Conservation (phyloP, 2,329 filamentous ascomycete species). For the Beauveria pseudobassiana region DNA sequence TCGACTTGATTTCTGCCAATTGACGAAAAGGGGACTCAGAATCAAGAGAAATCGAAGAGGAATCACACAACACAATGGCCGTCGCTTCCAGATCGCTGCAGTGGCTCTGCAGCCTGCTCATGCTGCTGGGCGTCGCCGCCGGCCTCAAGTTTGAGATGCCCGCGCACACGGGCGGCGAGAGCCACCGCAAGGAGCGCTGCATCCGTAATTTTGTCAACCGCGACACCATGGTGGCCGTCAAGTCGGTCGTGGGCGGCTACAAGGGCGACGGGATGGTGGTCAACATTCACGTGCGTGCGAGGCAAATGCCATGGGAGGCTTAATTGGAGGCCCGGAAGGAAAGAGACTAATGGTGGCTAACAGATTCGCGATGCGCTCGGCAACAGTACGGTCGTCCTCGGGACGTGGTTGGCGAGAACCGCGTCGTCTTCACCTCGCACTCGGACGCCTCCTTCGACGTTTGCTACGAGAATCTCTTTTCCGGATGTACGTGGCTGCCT, state of each 20-base stretch:
- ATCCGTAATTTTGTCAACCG: constrained; percentile 91
- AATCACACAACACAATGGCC: constrained; percentile 18
- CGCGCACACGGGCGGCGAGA: constrained; percentile 46
- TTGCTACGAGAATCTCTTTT: constrained; percentile 83
- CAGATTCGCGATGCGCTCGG: constrained; percentile 93
- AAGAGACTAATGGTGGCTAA: constrained; percentile 7
- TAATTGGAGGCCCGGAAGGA: too few species aligned
- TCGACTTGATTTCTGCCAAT: neutral
- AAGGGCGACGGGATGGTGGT: constrained; percentile 88
- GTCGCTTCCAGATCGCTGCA: constrained; percentile 46
- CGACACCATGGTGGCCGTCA: constrained; percentile 93
- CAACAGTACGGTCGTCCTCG: constrained; percentile 89
- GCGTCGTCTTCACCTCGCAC: constrained; percentile 90
- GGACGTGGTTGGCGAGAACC: constrained; percentile 84
- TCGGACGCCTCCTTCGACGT: constrained; percentile 91
- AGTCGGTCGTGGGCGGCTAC: constrained; percentile 74
- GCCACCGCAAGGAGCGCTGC: constrained; percentile 70
- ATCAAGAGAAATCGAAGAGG: neutral
- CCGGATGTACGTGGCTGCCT: constrained; percentile 51
- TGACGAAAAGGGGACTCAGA: neutral
- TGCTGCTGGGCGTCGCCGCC: constrained; percentile 45
- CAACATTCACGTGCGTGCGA: constrained; percentile 74
- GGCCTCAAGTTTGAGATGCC: constrained; percentile 92
- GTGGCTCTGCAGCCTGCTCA: constrained; percentile 49
- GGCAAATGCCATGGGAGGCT: too few species aligned